phyloP scores from a whole-genome alignment of 176 grass and related monocot genomes.

The Melocanna baccifera region DNA sequence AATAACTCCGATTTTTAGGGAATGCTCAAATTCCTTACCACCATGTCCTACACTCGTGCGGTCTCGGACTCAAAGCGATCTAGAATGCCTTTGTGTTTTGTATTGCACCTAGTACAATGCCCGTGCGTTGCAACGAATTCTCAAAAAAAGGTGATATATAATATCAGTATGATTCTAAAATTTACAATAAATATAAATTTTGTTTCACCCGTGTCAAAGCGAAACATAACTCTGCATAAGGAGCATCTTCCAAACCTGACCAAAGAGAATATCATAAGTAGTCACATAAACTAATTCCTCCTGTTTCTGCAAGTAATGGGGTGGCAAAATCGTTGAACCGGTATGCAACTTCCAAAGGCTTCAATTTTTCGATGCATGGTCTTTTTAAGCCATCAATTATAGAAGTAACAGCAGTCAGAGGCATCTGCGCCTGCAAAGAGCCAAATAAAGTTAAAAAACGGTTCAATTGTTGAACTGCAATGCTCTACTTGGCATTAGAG shows the following conservation, averaged over 20 bases:
- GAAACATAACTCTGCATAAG: no score
- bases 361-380: slow-evolving; percentile 94
- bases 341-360: slow-evolving; percentile 83
- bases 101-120: not conserved
- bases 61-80: not conserved
- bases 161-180: no score
- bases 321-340: slow-evolving; percentile 73
- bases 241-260: no score
- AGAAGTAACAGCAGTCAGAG: slow-evolving; percentile 86
- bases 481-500: no score
- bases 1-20: not conserved
- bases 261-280: no score
- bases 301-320: no score
- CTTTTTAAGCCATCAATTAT: slow-evolving; percentile 90
- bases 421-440: slow-evolving; percentile 51
- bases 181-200: no score
- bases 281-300: no score
- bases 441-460: slow-evolving; percentile 9
- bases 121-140: no score
- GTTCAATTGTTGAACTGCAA: no score
- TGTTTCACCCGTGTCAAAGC: no score
- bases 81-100: not conserved
- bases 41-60: not conserved
- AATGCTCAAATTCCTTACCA: not conserved
- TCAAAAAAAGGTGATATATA: no score